Percentiles rank a stretch among this genome's conserved stretches.
Conservation (phyloP, 768 basidiomycete species). For the Russula compacta region DNA sequence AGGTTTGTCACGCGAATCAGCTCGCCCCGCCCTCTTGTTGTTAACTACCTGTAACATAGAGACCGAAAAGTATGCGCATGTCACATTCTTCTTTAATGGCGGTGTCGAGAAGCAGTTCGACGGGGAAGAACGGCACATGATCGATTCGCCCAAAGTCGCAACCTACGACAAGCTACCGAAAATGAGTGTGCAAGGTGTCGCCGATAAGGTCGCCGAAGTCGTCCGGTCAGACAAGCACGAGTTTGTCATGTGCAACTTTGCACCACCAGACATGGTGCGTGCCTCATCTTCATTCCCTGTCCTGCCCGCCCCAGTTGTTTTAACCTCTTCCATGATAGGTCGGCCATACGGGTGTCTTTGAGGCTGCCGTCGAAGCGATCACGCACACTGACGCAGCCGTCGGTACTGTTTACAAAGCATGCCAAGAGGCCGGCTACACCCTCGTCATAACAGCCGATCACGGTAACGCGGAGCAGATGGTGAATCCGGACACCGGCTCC, state of each 20-base stretch:
- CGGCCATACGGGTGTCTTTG: conserved; percentile 87
- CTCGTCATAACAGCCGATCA: conserved; percentile 88
- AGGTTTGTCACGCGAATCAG: conserved; percentile 32
- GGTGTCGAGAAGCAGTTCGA: conserved; percentile 90
- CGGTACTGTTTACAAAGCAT: conserved; percentile 78
- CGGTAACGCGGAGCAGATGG: conserved; percentile 94
- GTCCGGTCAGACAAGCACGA: conserved; percentile 62
- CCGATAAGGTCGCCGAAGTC: conserved; percentile 86
- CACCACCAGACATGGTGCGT: conserved; percentile 88
- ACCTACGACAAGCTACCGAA: conserved; percentile 89
- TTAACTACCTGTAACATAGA: conserved; percentile 34
- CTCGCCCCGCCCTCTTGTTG: not conserved
- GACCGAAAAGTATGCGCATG: conserved; percentile 97
- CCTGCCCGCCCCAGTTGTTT: not conserved
- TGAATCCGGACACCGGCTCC: conserved; percentile 69
- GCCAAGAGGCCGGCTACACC: conserved; percentile 77
- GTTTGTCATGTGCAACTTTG: conserved; percentile 97
- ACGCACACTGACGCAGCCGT: conserved; percentile 85
- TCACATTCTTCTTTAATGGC: conserved; percentile 98
- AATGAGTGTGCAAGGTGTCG: conserved; percentile 85
- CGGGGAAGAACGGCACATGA: conserved; percentile 75
- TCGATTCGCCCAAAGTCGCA: conserved; percentile 86
- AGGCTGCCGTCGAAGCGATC: conserved; percentile 86
- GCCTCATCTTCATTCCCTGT: not conserved
- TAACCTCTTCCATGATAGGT: conserved; percentile 36